A percentile compares a stretch with the other conserved stretches of the same genome.
Conservation (phyloP, 225 moss, liverwort and hornwort species). For the Anthoceros angustus region DNA sequence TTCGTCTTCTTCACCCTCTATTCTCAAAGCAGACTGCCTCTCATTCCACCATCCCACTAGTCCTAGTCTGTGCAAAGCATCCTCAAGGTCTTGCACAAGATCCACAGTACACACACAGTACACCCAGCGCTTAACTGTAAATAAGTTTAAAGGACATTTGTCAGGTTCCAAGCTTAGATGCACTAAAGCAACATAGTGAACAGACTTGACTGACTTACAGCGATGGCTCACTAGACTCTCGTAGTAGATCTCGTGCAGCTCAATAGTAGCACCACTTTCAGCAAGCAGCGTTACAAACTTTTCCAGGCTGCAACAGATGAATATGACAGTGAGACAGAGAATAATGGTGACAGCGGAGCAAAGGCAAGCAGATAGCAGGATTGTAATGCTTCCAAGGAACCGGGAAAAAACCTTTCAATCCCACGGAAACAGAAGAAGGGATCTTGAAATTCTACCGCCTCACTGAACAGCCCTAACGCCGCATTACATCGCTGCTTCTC, state of each 20-base stretch:
- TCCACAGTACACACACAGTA: conserved; percentile 44
- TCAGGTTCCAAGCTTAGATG: not conserved
- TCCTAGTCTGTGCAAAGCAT: conserved; percentile 7
- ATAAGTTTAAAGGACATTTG: not conserved
- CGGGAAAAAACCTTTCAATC: conserved; percentile 18
- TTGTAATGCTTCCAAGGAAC: not conserved
- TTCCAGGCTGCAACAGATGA: conserved; percentile 23
- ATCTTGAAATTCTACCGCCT: conserved; percentile 49
- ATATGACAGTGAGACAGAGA: not conserved
- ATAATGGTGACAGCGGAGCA: not conserved
- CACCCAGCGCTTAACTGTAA: conserved; percentile 38
- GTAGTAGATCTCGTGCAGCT: conserved; percentile 61
- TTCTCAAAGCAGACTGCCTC: conserved; percentile 6
- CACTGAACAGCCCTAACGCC: conserved; percentile 31
- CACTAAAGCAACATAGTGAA: not conserved
- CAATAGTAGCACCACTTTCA: conserved; percentile 23
- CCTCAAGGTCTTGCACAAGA: conserved; percentile 19
- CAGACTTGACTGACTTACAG: conserved; percentile 22
- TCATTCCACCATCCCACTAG: conserved; percentile 13
- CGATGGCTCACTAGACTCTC: conserved; percentile 31
- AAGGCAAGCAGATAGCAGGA: not conserved
- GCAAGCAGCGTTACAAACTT: conserved; percentile 36
- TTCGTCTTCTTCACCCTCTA: not conserved
- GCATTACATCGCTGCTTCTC: conserved; percentile 27
- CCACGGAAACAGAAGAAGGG: conserved; percentile 48